A percentile compares a stretch with the other conserved stretches of the same genome.
Evolutionary conservation across 2,329 filamentous ascomycete genomes (phyloP).

Genomic region (Sporothrix brunneoviolacea): DNA sequence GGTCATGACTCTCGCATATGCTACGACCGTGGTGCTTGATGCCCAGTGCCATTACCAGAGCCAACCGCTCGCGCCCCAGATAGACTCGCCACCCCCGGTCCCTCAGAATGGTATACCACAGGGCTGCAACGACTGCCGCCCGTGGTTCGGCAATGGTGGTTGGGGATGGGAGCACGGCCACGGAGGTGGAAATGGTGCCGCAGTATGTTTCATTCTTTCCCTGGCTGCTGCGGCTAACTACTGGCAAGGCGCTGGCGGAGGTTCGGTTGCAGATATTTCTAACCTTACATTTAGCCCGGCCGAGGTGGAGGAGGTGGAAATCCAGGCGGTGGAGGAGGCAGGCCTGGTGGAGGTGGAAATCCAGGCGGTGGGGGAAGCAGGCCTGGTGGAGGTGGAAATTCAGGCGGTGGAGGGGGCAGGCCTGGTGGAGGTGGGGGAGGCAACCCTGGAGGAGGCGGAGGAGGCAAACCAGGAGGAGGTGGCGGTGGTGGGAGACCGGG

Average conservation of each 20-base stretch:
- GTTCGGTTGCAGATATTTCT: too few species aligned
- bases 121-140: slow-evolving; percentile 19
- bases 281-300: too few species aligned
- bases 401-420: too few species aligned
- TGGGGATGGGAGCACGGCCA: slow-evolving; percentile 17
- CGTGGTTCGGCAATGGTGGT: slow-evolving; percentile 17
- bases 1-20: slow-evolving; percentile 14
- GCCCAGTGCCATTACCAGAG: slow-evolving; percentile 17
- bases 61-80: slow-evolving; percentile 8
- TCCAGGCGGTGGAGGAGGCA: too few species aligned
- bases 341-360: too few species aligned
- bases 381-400: too few species aligned
- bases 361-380: too few species aligned
- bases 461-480: slow-evolving; percentile 6
- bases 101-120: slow-evolving; percentile 15
- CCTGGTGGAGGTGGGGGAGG: too few species aligned
- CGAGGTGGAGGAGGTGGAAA: too few species aligned
- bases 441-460: too few species aligned
- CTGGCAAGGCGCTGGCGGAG: background rate
- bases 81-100: slow-evolving; percentile 9
- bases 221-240: background rate
- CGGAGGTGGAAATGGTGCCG: background rate
- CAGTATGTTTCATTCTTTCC: background rate
- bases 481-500: too few species aligned
- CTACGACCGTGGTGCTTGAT: slow-evolving; percentile 17